These are phyloP conservation scores for Xylaria sp. DNA, from an alignment of 2,329 filamentous ascomycete species.

Conservation along the genomic window DNA sequence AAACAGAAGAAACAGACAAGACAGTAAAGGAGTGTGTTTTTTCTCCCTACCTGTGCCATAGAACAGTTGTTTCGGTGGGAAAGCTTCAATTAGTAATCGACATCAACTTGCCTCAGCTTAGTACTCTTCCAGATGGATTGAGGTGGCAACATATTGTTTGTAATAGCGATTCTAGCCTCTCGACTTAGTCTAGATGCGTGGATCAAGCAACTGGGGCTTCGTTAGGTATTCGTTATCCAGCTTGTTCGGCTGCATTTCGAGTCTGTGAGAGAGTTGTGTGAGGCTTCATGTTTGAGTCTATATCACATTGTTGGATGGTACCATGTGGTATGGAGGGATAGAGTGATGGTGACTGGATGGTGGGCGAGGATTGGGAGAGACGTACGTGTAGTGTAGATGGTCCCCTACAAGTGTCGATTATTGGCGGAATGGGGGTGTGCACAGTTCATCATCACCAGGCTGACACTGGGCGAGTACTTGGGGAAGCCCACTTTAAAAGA, in stretches of 20 bases:
- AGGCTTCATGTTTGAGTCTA: not conserved
- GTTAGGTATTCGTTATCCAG: not conserved
- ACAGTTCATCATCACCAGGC: slow-evolving; percentile 20
- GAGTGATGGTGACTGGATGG: not conserved
- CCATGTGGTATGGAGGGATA: not conserved
- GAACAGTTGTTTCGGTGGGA: not conserved
- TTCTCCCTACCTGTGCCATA: no score
- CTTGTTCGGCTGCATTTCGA: not conserved
- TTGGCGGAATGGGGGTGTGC: slow-evolving; percentile 10
- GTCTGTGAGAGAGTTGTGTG: not conserved
- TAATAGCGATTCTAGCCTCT: not conserved
- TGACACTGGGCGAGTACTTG: slow-evolving; percentile 44
- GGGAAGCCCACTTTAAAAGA: slow-evolving; percentile 31
- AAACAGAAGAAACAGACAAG: not conserved
- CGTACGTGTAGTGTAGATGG: no score
- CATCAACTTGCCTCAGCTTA: not conserved
- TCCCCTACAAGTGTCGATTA: not conserved
- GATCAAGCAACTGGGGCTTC: not conserved
- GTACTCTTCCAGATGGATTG: not conserved
- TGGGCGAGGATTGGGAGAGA: not conserved
- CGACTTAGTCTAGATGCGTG: not conserved
- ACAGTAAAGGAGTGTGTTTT: not conserved
- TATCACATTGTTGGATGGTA: not conserved
- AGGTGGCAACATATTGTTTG: not conserved
- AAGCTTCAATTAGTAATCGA: slow-evolving; percentile 7